Base-by-base conservation (phyloP, 192 early-diverging fungal species). In the Podila minutissima region DNA sequence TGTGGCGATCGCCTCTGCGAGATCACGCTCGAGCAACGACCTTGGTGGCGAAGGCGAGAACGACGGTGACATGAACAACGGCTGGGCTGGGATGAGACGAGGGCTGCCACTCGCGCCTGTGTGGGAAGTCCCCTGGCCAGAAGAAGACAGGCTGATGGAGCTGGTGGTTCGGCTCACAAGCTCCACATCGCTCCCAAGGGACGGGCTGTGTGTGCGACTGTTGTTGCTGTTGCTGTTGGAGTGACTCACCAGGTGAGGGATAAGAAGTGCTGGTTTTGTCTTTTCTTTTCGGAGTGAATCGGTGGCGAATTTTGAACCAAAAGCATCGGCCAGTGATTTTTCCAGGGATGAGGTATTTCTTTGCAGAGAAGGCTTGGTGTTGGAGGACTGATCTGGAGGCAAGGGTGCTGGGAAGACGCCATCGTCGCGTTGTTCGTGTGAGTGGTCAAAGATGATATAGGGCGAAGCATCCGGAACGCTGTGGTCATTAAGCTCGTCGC, bases 1-100 rank as follows among this genome's bases (percentile, higher is more conserved):
- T 26, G 68, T 70, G 4, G 64, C 68, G 6, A 67, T 28, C 6
- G 75, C 75, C 19, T 77, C 64, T 17, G 53, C 67, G 10, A 69
- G 37, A 46, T 69, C 67, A 6, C 31, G 32, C 5, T 69, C 67
- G 1, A 69, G 37, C 20, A 31, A 22, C 13, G 67, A 37, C 35
- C 26, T 58, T 24, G 53, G 53, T 4, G 22, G 24, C 1, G 53
- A 55, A 24, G n/a, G 53, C 3, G 53, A 55, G 22, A 26, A 55
- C 6, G 53, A 12, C 8, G 53, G 53, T 10, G 53, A 55, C 41
- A 46, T 11, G 12, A 46, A 17, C 35, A 10, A 37, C 1, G 41
- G 41, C 15, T 46, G 41, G 41, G 41, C 41, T 17, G 15, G 41
- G 41, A 46, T 17, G 41, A 0, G 41, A 17, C 8, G 15, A 46